These are phyloP conservation scores for Taiozyma onychis DNA, from an alignment of 1,139 yeast genomes.

Conservation along the genomic window DNA sequence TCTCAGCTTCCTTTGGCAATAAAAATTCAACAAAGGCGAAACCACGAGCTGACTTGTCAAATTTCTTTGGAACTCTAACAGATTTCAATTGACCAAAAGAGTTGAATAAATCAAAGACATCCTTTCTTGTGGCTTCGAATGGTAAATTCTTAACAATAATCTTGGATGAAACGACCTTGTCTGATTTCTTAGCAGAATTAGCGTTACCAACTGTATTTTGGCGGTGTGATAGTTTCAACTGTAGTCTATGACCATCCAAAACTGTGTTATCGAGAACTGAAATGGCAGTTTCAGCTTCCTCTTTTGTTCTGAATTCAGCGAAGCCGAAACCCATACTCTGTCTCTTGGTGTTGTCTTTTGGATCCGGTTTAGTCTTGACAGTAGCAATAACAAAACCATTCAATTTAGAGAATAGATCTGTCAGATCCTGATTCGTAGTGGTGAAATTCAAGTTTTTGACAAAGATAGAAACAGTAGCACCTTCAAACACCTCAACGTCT, in stretches of 20 bases:
- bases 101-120: slow-evolving; percentile 82
- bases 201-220: slow-evolving; percentile 34
- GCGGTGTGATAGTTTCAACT: slow-evolving; percentile 83
- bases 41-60: slow-evolving; percentile 93
- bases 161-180: slow-evolving; percentile 49
- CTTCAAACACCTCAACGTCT: slow-evolving; percentile 43
- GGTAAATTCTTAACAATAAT: slow-evolving; percentile 95
- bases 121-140: slow-evolving; percentile 91
- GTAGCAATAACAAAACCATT: slow-evolving; percentile 81
- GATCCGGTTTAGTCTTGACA: slow-evolving; percentile 85
- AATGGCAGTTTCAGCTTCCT: slow-evolving; percentile 75
- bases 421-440: slow-evolving; percentile 57
- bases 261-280: slow-evolving; percentile 68
- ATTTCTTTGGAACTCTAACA: slow-evolving; percentile 93
- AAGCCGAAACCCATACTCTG: slow-evolving; percentile 98
- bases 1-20: slow-evolving; percentile 86
- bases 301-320: slow-evolving; percentile 77
- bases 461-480: slow-evolving; percentile 80
- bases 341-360: slow-evolving; percentile 57
- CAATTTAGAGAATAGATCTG: slow-evolving; percentile 58
- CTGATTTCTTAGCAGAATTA: slow-evolving; percentile 14
- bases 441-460: slow-evolving; percentile 88
- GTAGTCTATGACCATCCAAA: slow-evolving; percentile 86
- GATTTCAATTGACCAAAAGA: slow-evolving; percentile 93
- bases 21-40: slow-evolving; percentile 95